These are phyloP conservation scores for Hortiboletus rubellus DNA, from an alignment of 1,284 basidiomycete genomes.

Conservation along the genomic window DNA sequence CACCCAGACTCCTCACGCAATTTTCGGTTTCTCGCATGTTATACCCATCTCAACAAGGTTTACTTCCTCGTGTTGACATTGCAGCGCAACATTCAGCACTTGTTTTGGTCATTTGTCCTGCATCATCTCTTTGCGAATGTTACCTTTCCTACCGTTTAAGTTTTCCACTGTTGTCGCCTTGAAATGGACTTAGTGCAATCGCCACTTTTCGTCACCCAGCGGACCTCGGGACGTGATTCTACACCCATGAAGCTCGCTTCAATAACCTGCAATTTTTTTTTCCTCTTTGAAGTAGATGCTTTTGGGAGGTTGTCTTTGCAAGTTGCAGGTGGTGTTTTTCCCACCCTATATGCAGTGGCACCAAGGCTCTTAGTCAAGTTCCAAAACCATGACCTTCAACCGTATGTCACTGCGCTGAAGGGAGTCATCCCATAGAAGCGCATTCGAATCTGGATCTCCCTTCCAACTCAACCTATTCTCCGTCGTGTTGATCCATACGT, in stretches of 20 bases:
- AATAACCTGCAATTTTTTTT: neutral
- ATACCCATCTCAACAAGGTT: constrained; percentile 3
- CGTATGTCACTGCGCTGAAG: neutral
- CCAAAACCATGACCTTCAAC: neutral
- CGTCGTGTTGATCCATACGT: neutral
- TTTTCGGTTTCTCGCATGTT: neutral
- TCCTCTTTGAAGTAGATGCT: neutral
- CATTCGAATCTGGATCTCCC: neutral
- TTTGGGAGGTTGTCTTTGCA: neutral
- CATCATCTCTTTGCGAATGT: neutral
- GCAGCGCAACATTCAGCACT: neutral
- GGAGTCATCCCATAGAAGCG: neutral
- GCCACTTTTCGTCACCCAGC: neutral
- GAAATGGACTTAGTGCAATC: neutral
- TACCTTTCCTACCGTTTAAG: neutral
- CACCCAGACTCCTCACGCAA: neutral
- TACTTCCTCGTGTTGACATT: neutral
- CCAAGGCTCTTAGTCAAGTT: neutral
- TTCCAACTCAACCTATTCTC: neutral
- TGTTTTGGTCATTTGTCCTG: neutral
- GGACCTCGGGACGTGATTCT: neutral
- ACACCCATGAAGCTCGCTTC: neutral
- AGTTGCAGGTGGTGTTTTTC: constrained; percentile 13
- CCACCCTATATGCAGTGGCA: neutral
- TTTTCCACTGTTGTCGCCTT: neutral